Evolutionary conservation across 2,329 filamentous ascomycete species (phyloP).

Genomic region (Alternaria brassicicola): DNA sequence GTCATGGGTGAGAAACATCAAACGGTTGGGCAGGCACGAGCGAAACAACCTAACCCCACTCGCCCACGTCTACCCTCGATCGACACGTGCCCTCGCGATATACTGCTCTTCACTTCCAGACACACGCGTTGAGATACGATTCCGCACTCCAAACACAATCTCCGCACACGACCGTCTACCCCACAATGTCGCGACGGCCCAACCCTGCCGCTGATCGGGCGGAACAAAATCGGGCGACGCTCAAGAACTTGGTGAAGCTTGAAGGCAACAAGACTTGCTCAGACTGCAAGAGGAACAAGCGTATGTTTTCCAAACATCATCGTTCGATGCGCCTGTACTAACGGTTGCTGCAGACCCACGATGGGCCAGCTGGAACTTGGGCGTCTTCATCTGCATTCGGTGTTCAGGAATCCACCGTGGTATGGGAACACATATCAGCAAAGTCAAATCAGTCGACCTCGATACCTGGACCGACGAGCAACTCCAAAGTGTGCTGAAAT

Average conservation of each 20-base stretch:
- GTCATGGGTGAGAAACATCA: constrained; percentile 23
- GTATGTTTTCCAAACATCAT: constrained; percentile 56
- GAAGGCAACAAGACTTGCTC: constrained; percentile 96
- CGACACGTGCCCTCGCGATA: constrained; percentile 14
- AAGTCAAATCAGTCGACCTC: constrained; percentile 96
- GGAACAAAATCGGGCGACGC: constrained; percentile 89
- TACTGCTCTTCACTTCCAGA: not conserved
- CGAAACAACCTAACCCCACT: constrained; percentile 17
- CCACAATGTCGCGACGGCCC: constrained; percentile 77
- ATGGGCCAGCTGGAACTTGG: constrained; percentile 99
- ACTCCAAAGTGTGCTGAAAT: constrained; percentile 88
- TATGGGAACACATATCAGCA: constrained; percentile 98
- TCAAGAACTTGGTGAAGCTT: constrained; percentile 93
- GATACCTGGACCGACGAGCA: constrained; percentile 99
- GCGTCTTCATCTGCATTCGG: constrained; percentile 95
- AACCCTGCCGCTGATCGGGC: constrained; percentile 85
- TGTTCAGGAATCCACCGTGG: constrained; percentile 98
- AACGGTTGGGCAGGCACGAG: constrained; percentile 21
- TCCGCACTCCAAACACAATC: not conserved
- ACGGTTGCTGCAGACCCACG: constrained; percentile 73
- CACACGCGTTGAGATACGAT: constrained; percentile 4
- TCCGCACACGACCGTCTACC: constrained; percentile 20
- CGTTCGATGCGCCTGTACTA: constrained; percentile 28
- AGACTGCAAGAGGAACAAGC: constrained; percentile 99
- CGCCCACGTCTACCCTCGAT: constrained; percentile 9